Evolutionary conservation across 148 eudicot species (phyloP).

Genomic region (Chenopodium formosanum): DNA sequence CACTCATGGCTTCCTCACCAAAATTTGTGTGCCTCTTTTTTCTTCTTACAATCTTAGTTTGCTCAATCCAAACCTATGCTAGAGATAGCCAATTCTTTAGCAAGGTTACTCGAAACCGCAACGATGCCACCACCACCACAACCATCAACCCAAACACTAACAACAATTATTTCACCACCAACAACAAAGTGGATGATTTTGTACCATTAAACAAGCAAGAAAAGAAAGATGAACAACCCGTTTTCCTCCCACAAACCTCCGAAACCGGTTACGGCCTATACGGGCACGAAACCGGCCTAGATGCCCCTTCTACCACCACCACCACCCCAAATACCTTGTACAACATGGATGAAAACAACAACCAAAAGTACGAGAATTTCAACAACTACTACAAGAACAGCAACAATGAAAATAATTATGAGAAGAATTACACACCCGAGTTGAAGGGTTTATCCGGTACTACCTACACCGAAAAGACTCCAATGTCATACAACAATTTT

Average conservation of each 20-base stretch:
- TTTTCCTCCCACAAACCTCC: conserved; percentile 47
- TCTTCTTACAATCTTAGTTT: conserved; percentile 37
- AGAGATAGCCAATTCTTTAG: conserved; percentile 78
- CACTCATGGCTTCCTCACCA: conserved; percentile 29
- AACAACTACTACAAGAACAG: conserved; percentile 19
- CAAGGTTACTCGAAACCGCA: conserved; percentile 39
- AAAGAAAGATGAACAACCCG: conserved; percentile 39
- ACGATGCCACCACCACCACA: conserved; percentile 2
- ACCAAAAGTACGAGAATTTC: conserved; percentile 16
- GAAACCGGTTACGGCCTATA: conserved; percentile 59
- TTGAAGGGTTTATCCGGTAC: conserved; percentile 21
- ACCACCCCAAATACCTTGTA: conserved; percentile 1
- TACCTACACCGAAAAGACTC: not conserved
- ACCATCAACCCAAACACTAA: conserved; percentile 15
- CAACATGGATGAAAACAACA: conserved; percentile 23
- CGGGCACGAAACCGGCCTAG: conserved; percentile 58
- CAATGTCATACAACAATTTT: no score
- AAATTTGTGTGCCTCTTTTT: conserved; percentile 35
- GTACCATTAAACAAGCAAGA: conserved; percentile 21
- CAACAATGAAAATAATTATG: conserved; percentile 8
- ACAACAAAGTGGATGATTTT: conserved; percentile 15
- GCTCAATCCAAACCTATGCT: conserved; percentile 48
- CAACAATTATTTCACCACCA: not conserved
- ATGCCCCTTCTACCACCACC: conserved; percentile 53
- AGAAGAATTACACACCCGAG: conserved; percentile 28